Base-by-base conservation (phyloP, 805 yeast genomes). In the Candida broadrunensis region DNA sequence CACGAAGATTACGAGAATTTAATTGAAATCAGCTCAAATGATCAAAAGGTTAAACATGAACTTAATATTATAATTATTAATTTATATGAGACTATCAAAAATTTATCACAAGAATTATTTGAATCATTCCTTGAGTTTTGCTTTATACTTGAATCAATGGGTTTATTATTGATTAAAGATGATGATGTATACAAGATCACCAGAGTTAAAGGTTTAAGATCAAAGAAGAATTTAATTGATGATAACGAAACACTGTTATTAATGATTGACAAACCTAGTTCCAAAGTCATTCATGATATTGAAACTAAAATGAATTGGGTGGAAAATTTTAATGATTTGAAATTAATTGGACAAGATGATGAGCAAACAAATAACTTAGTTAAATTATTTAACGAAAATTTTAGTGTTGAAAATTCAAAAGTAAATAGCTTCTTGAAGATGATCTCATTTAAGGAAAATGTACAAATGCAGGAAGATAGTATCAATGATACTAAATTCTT, bases 161-260 rank as follows among this genome's bases (percentile, higher is more conserved):
- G 97, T 0, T 67, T 89, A 35, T 70, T 88, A 27, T 71, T 86
- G 36, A 69, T 77, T 2, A 70, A 71, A 37, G 75, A 73, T 31
- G 40, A 42, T 26, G 46, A 46, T 14, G 66, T 60, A 8, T 66
- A 72, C 33, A 73, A 72, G 37, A 78, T 86, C 21, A 80, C 80
- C 36, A 73, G 97, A 45, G 97, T 88, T 3, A 86, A 86, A 55
- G 97, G 97, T 0, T 64, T 86, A 46, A 70, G 81, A 46, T 73
- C 76, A 36, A 75, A 71, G 40, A 61, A 59, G 39, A 48, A 40
- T 17, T 43, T 26, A 8, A 58, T 64, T 31, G 68, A 62, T 9
- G 65, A 56, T 9, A 60, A 55, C 23, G 65, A 70, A 21, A 39
- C 45, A 1, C 39, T 45, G 19, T 24, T 48, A 30, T 61, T 61